Base-by-base conservation (phyloP, 495 filamentous ascomycete genomes). In the Talaromyces borbonicus region DNA sequence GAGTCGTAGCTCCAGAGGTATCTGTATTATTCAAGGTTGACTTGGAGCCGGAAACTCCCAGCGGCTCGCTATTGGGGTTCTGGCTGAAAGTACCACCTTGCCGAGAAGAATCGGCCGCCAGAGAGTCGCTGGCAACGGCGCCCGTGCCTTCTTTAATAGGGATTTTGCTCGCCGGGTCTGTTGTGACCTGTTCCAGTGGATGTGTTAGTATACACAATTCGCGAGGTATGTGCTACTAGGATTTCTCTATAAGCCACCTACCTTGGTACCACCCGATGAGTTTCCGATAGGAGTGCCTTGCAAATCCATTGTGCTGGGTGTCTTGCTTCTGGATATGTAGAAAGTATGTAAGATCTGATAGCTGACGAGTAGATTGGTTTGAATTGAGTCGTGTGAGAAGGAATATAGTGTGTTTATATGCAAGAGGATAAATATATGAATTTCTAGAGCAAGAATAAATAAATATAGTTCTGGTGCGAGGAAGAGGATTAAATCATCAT, bases 41-140 rank as follows among this genome's bases (percentile, higher is more conserved):
- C 37, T 67, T 57, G 40, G 44, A 46, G 43, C 71, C 67, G 3
- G 64, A 61, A 37, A 77, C 69, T 11, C 63, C 59, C 43, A 68
- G 58, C 16, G 75, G 71, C 27, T 72, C 63, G 8, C 69, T 66
- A 26, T 71, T 59, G 9, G 68, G 66, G 61, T 80, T 77, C 33
- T 66, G 55, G 25, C 60, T 59, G 63, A 78, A 83, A 23, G 53
- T 56, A 47, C 79, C 79, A 37, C 71, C 71, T 12, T 52, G 37
- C 30, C 64, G 60, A 41, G 70, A 57, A 9, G 80, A 84, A 50
- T 83, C 76, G 35, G 72, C 80, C 24, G 81, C 81, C 25, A 85
- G 75, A 27, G 79, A 83, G 62, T 83, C 80, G 36, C 69, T 75
- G 24, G 75, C 60, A 9, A 84, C 56, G 33, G 74, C 60, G 47